Evolutionary conservation across 208 protist species (phyloP), one percentile per base, ranked within the genome.

Genomic region (Trypanosoma brucei): DNA sequence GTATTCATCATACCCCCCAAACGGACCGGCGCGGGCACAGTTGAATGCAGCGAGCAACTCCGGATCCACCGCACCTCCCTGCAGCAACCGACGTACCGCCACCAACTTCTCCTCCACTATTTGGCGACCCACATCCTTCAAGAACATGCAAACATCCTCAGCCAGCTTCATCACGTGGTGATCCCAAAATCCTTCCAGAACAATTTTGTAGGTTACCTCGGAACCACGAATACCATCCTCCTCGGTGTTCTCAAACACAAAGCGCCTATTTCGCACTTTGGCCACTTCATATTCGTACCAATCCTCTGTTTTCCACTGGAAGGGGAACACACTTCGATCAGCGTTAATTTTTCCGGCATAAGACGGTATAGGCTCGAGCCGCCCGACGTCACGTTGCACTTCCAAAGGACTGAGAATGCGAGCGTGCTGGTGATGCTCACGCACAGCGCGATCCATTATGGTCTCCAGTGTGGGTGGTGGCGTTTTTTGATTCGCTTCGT

Each of bases 231-330:
- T 67, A 14, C 75, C 78, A 59, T 49, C 63, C 33, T 78, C 76
- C 9, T 78, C 71, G 34, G 74, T 81, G 60, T 95, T 95, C 45
- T 91, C 79, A 66, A 95, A 92, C 14, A 72, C 77, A 53, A 95
- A 95, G n/a, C 88, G 83, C 59, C 66, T 72, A 67, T 91, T 89
- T 38, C 88, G 81, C n/a, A 81, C 88, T 62, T 92, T 95, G 49
- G 88, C 50, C 3, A 95, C 72, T 59, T 95, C 88, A 68, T 95
- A 95, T 79, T 95, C 88, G 65, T 95, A 95, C 85, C 85, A 95
- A 58, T 95, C 88, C 61, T 91, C 85, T 33, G 88, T 92, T 50
- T 92, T 92, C 86, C 84, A 92, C 6, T 68, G 65, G 60, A 86
- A 92, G 2, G 88, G 88, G 42, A 95, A 95, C 22, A 62, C 45